Base-by-base conservation (phyloP, 495 filamentous ascomycete species). In the Neurospora tetrasperma region DNA sequence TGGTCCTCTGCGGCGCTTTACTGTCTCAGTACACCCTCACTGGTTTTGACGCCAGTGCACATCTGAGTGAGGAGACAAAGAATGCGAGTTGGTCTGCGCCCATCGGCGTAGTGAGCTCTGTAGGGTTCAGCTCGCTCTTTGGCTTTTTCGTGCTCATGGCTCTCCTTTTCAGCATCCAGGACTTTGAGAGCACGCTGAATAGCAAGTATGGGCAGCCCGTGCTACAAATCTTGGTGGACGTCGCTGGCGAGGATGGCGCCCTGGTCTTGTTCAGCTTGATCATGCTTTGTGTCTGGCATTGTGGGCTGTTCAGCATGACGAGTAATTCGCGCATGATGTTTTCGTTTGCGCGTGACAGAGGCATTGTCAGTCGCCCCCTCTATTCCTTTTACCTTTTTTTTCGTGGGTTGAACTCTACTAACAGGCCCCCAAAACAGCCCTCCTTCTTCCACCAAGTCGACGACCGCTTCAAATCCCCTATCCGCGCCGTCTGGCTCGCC, bases 311-410 rank as follows among this genome's bases (percentile, higher is more conserved):
- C 74, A 84, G 82, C 71, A 80, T 89, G 82, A 89, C 88, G 0
- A 85, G 83, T 69, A 89, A 89, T 74, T 87, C 84, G 46, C 82
- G 88, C n/a, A 89, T 89, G 88, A 89, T 89, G 88, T 89, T 89
- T 74, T 87, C 86, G 11, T 89, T 89, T 75, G 79, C 84, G 0
- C 81, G 88, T 0, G 88, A 89, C 73, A 81, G 84, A 3, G 88
- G 86, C 54, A 84, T 85, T 71, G 82, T 83, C 71, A 71, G 81
- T 80, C 69, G 20, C 38, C 20, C 20, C 18, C 11, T 18, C 39
- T 59, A 6, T 3, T 12, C 23, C 69, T 69, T 5, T 42, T 20
- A 10, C 39, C 39, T 40, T 40, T 40, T 40, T 40, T 38, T 38
- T 0, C 8, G 2, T 40, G 39, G 39, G 39, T 40, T 40, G 39